A percentile compares a stretch with the other conserved stretches of the same genome.
Evolutionary conservation across 2,329 filamentous ascomycete genomes (phyloP).

Genomic region (Amphichorda felina): DNA sequence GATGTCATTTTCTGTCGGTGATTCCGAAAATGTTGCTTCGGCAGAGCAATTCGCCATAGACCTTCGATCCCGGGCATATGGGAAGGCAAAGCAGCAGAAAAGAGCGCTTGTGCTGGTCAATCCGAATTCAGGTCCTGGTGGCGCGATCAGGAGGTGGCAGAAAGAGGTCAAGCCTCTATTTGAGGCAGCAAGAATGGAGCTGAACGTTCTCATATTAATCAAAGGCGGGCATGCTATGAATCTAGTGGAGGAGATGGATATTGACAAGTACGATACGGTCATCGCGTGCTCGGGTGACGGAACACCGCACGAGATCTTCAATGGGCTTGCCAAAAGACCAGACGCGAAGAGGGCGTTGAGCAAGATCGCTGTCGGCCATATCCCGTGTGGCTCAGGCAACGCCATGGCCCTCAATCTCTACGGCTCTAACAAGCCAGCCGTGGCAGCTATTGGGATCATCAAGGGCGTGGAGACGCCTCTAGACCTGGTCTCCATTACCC

Average conservation of each 20-base stretch:
- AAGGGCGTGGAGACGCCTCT: constrained; percentile 79
- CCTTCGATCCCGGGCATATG: constrained; percentile 61
- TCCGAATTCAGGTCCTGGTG: constrained; percentile 76
- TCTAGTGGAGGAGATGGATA: constrained; percentile 63
- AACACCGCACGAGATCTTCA: constrained; percentile 86
- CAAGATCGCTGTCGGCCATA: constrained; percentile 70
- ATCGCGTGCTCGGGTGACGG: constrained; percentile 89
- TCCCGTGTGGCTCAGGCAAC: constrained; percentile 91
- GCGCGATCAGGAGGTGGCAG: constrained; percentile 61
- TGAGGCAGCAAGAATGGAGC: constrained; percentile 62
- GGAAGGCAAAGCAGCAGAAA: constrained; percentile 54
- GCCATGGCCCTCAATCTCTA: constrained; percentile 85
- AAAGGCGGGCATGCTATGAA: constrained; percentile 68
- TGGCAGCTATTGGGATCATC: constrained; percentile 72
- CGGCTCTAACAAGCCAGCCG: constrained; percentile 62
- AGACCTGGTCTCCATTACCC: constrained; percentile 80
- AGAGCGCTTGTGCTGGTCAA: constrained; percentile 85
- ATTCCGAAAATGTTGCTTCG: background rate
- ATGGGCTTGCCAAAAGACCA: constrained; percentile 66
- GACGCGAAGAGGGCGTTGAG: constrained; percentile 66
- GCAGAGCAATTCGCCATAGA: constrained; percentile 48
- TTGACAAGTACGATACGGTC: constrained; percentile 73
- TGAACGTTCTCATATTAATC: constrained; percentile 63
- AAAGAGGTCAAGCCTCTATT: constrained; percentile 72
- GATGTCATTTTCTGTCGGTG: constrained; percentile 27